Conservation (phyloP, 495 filamentous ascomycete species). For the Aspergillus cavernicola region DNA sequence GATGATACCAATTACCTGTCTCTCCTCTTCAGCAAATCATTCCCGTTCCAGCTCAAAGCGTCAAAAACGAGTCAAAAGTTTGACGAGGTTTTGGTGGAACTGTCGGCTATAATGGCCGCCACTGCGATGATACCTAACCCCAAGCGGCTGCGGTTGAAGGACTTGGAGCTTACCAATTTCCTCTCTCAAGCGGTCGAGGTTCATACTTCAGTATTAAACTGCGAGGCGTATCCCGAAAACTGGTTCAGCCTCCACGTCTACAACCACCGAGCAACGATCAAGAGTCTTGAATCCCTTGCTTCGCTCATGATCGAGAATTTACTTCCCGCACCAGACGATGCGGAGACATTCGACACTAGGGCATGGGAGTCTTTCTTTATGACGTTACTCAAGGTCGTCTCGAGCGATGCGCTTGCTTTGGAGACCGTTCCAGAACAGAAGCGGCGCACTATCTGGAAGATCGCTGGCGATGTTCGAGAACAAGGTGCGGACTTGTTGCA, state of each 20-base stretch:
- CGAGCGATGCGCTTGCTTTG: slow-evolving; percentile 80
- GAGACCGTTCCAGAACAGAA: slow-evolving; percentile 99
- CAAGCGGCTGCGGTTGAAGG: slow-evolving; percentile 55
- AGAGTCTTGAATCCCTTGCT: slow-evolving; percentile 79
- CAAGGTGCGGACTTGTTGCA: slow-evolving; percentile 81
- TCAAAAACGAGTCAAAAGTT: slow-evolving; percentile 62
- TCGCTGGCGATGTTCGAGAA: slow-evolving; percentile 93
- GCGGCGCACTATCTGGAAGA: slow-evolving; percentile 94
- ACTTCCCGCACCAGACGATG: slow-evolving; percentile 84
- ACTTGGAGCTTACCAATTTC: slow-evolving; percentile 70
- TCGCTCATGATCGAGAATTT: slow-evolving; percentile 72
- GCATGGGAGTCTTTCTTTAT: slow-evolving; percentile 93
- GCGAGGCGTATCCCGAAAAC: slow-evolving; percentile 81
- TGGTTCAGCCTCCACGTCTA: slow-evolving; percentile 96
- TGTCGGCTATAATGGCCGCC: slow-evolving; percentile 81
- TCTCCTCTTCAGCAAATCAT: slow-evolving; percentile 82
- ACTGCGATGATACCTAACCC: slow-evolving; percentile 62
- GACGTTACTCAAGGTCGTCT: slow-evolving; percentile 82
- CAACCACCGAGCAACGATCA: slow-evolving; percentile 88
- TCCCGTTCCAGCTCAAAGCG: slow-evolving; percentile 78
- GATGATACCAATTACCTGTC: slow-evolving; percentile 69
- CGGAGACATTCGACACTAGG: slow-evolving; percentile 87
- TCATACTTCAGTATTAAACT: slow-evolving; percentile 81
- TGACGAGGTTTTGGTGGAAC: slow-evolving; percentile 86
- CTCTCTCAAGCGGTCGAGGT: slow-evolving; percentile 69